Conservation (phyloP, 106 monocot species). For the Xerophyta viscosa region DNA sequence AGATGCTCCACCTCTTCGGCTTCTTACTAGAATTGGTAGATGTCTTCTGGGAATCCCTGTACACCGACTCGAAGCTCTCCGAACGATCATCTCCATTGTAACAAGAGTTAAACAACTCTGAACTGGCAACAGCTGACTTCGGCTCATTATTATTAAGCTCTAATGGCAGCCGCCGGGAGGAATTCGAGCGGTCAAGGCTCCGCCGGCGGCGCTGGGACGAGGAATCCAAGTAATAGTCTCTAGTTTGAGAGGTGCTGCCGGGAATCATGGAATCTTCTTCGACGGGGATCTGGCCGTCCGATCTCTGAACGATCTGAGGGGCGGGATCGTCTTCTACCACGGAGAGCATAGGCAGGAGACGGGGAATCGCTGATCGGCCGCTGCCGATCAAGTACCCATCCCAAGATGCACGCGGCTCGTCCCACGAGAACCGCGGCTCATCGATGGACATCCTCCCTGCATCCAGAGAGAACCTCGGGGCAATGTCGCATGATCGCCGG, state of each 20-base stretch:
- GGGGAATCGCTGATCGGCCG: conserved; percentile 20
- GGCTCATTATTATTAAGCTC: conserved; percentile 24
- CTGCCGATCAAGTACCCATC: conserved; percentile 60
- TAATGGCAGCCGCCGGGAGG: conserved; percentile 25
- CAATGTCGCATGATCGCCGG: conserved; percentile 59
- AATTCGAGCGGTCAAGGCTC: conserved; percentile 68
- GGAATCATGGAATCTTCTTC: conserved; percentile 62
- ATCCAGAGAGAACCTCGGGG: conserved; percentile 83
- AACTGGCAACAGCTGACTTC: conserved; percentile 23
- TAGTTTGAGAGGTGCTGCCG: conserved; percentile 56
- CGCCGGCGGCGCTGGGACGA: conserved; percentile 41
- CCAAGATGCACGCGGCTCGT: conserved; percentile 82
- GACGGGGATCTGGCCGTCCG: conserved; percentile 81
- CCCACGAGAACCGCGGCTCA: conserved; percentile 46
- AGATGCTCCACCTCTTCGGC: conserved; percentile 59
- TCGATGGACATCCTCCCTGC: conserved; percentile 61
- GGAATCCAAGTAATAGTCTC: conserved; percentile 68
- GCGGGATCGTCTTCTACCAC: conserved; percentile 50
- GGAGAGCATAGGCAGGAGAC: conserved; percentile 64
- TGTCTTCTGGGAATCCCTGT: conserved; percentile 15
- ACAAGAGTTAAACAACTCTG: conserved; percentile 35
- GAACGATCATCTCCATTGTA: conserved; percentile 33
- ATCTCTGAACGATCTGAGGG: conserved; percentile 44
- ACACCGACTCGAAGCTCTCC: conserved; percentile 56
- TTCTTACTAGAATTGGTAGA: conserved; percentile 28